These are phyloP conservation scores for Phialophora chinensis DNA, from an alignment of 2,329 filamentous ascomycete species.

Conservation along the genomic window DNA sequence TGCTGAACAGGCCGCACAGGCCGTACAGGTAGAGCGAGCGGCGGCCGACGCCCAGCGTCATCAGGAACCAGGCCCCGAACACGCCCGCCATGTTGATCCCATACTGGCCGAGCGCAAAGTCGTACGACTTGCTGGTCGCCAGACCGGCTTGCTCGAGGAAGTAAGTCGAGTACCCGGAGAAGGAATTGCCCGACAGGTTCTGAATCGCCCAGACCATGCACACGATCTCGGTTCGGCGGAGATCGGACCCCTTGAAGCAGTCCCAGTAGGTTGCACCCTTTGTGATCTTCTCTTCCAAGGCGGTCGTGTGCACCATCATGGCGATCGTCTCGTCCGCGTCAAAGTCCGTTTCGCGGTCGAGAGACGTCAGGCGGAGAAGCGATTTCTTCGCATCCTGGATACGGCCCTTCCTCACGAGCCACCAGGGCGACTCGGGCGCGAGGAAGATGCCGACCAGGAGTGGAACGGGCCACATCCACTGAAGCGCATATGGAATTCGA, in stretches of 20 bases:
- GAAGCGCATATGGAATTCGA: conserved; percentile 58
- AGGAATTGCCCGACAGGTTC: conserved; percentile 67
- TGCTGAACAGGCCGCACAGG: conserved; percentile 71
- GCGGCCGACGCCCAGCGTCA: conserved; percentile 75
- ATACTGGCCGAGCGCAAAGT: conserved; percentile 50
- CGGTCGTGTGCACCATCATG: conserved; percentile 92
- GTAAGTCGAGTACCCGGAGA: conserved; percentile 66
- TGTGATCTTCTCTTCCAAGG: conserved; percentile 77
- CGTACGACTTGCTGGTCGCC: conserved; percentile 46
- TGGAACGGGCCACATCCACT: conserved; percentile 61
- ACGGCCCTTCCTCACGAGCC: conserved; percentile 55
- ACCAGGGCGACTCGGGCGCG: conserved; percentile 60
- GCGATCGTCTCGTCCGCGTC: conserved; percentile 82
- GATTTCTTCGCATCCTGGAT: conserved; percentile 55
- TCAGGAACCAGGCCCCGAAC: conserved; percentile 80
- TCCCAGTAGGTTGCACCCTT: conserved; percentile 75
- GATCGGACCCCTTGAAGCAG: conserved; percentile 80
- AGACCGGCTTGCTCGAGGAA: conserved; percentile 52
- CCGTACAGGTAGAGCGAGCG: conserved; percentile 78
- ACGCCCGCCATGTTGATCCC: conserved; percentile 67
- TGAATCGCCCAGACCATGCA: conserved; percentile 71
- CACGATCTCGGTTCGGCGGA: conserved; percentile 76
- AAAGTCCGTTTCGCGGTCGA: conserved; percentile 67
- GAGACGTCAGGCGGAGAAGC: conserved; percentile 53
- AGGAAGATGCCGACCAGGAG: conserved; percentile 55